These are phyloP conservation scores for Eruca vesicaria DNA, from an alignment of 441 rosid species.

Conservation along the genomic window DNA sequence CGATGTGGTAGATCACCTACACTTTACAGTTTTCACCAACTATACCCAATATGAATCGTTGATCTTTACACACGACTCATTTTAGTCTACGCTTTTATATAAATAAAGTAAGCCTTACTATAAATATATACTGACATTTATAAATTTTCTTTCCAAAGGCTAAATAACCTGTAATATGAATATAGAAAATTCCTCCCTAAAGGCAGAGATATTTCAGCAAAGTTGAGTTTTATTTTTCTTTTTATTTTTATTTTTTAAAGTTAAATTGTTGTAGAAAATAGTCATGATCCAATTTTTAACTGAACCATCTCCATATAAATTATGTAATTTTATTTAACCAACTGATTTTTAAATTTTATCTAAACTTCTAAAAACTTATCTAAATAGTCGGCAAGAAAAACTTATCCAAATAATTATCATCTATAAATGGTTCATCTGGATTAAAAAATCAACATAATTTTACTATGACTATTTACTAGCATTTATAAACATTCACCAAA, in stretches of 20 bases:
- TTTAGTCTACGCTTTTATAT: slow-evolving; percentile 8
- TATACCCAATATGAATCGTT: slow-evolving; percentile 27
- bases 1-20: slow-evolving; percentile 24
- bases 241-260: no score
- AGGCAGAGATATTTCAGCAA: slow-evolving; percentile 11
- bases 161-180: slow-evolving; percentile 11
- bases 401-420: no score
- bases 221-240: neutral
- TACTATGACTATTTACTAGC: no score
- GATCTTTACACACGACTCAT: neutral
- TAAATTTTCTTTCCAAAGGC: neutral
- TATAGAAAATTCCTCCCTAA: slow-evolving; percentile 11
- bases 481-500: no score
- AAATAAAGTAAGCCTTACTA: slow-evolving; percentile 15
- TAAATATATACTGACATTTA: neutral
- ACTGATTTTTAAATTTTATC: no score
- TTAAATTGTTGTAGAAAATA: neutral
- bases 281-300: no score
- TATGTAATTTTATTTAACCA: no score
- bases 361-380: no score
- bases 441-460: no score
- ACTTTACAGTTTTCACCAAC: slow-evolving; percentile 33
- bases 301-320: no score
- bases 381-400: no score
- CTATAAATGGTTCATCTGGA: no score